These are phyloP conservation scores for Fusarium praegraminearum DNA, from an alignment of 2,329 filamentous ascomycete species.

Conservation along the genomic window DNA sequence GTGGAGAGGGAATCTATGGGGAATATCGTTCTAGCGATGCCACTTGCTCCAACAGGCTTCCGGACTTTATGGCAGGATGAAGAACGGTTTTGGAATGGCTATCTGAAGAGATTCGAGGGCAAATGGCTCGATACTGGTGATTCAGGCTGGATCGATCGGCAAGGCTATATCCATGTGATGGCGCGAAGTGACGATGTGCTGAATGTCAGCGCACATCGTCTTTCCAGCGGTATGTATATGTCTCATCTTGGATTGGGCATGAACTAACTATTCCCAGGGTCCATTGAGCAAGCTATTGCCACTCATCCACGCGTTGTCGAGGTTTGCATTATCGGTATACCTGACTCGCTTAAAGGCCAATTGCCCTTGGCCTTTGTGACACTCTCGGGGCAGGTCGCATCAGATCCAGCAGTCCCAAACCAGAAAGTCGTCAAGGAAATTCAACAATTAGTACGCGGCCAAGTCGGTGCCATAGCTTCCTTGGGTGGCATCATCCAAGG, in stretches of 20 bases:
- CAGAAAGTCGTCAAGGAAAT: conserved; percentile 68
- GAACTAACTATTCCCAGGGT: conserved; percentile 62
- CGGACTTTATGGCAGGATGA: conserved; percentile 88
- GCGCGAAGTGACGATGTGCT: conserved; percentile 84
- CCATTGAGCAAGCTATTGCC: conserved; percentile 91
- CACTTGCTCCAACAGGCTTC: conserved; percentile 87
- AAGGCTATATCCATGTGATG: conserved; percentile 76
- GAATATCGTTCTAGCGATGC: conserved; percentile 87
- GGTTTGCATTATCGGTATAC: conserved; percentile 87
- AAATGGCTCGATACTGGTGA: conserved; percentile 93
- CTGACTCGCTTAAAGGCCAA: conserved; percentile 88
- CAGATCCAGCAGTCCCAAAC: conserved; percentile 63
- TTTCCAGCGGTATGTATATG: conserved; percentile 78
- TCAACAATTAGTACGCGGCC: conserved; percentile 77
- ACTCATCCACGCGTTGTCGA: conserved; percentile 84
- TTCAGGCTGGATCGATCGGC: conserved; percentile 84
- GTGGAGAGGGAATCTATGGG: conserved; percentile 82
- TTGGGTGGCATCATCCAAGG: conserved; percentile 89
- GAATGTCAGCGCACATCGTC: conserved; percentile 93
- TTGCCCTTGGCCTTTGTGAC: conserved; percentile 91
- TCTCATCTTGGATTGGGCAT: neutral
- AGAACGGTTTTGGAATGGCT: conserved; percentile 85
- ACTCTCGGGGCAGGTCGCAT: conserved; percentile 61
- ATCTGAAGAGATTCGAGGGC: conserved; percentile 83
- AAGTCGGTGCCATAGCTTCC: conserved; percentile 88